phyloP scores from a whole-genome alignment of 2,329 filamentous ascomycete genomes.

The Dothidotthia symphoricarpi region DNA sequence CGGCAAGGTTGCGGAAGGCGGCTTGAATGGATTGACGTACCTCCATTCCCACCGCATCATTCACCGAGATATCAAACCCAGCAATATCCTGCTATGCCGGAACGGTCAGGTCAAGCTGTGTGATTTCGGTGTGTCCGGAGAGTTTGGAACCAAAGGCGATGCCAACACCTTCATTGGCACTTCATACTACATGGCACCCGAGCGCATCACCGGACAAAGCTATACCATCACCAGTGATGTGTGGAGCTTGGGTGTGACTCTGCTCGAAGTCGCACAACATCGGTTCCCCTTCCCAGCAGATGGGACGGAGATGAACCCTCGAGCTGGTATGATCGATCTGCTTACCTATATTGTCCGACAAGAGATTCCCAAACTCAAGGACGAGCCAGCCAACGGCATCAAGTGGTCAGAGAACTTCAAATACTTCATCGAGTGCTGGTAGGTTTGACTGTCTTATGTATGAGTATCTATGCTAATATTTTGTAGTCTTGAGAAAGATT shows the following conservation, averaged over 20 bases:
- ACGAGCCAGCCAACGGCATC: constrained; percentile 85
- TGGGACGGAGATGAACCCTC: constrained; percentile 90
- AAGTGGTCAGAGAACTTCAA: constrained; percentile 98
- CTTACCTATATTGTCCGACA: constrained; percentile 97
- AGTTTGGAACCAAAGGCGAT: constrained; percentile 97
- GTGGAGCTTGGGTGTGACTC: constrained; percentile 93
- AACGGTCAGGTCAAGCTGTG: constrained; percentile 91
- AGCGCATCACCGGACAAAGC: constrained; percentile 93
- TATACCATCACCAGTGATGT: constrained; percentile 99
- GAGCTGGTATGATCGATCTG: constrained; percentile 88
- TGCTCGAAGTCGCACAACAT: constrained; percentile 99
- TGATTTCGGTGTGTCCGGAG: constrained; percentile 95
- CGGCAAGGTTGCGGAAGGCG: constrained; percentile 93
- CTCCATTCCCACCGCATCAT: constrained; percentile 96
- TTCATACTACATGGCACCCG: constrained; percentile 98
- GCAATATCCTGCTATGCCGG: constrained; percentile 90
- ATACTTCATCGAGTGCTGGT: constrained; percentile 99
- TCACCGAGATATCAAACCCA: constrained; percentile 97
- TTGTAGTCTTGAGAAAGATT: constrained; percentile 86
- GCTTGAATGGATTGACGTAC: constrained; percentile 90
- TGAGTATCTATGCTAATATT: constrained; percentile 25
- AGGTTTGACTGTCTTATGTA: constrained; percentile 45
- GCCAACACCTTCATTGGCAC: constrained; percentile 99
- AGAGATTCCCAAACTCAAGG: constrained; percentile 90
- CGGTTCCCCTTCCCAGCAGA: constrained; percentile 97